These are phyloP conservation scores for Termitomyces sp. DNA, from an alignment of 1,284 basidiomycete genomes.

Conservation along the genomic window DNA sequence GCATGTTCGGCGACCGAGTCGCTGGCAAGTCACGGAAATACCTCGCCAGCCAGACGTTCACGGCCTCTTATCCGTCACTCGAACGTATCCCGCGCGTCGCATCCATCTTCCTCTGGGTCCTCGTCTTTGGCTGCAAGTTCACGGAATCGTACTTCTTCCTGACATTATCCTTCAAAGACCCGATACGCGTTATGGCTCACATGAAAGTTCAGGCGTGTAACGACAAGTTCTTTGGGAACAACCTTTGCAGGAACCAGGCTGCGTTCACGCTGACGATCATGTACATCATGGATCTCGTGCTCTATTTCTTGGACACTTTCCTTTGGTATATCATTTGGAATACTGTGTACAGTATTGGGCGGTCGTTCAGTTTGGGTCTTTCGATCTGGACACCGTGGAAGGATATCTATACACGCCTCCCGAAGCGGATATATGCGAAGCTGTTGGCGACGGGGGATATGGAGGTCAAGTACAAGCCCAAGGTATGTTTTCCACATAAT, in stretches of 20 bases:
- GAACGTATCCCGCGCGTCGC: conserved; percentile 58
- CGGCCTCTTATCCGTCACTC: conserved; percentile 83
- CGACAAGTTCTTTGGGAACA: conserved; percentile 79
- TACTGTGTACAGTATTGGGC: conserved; percentile 86
- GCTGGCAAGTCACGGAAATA: conserved; percentile 92
- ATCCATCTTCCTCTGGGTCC: conserved; percentile 77
- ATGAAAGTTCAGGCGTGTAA: conserved; percentile 88
- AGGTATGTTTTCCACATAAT: conserved; percentile 43
- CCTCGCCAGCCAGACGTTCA: conserved; percentile 93
- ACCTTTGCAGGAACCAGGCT: conserved; percentile 83
- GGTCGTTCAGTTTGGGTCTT: conserved; percentile 86
- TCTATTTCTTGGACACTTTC: conserved; percentile 98
- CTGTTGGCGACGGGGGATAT: conserved; percentile 86
- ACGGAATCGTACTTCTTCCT: conserved; percentile 95
- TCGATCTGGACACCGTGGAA: conserved; percentile 98
- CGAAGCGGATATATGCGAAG: conserved; percentile 94
- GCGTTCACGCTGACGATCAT: conserved; percentile 91
- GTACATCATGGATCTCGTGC: conserved; percentile 92
- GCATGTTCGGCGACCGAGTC: conserved; percentile 94
- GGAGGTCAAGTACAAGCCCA: conserved; percentile 96
- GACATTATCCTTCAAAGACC: conserved; percentile 87
- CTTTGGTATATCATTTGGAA: conserved; percentile 98
- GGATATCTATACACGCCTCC: conserved; percentile 88
- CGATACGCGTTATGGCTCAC: conserved; percentile 85
- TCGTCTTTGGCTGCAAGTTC: conserved; percentile 93